Base-by-base conservation (phyloP, 371 early-diverging fungal genomes). In the Apophysomyces elegans region DNA sequence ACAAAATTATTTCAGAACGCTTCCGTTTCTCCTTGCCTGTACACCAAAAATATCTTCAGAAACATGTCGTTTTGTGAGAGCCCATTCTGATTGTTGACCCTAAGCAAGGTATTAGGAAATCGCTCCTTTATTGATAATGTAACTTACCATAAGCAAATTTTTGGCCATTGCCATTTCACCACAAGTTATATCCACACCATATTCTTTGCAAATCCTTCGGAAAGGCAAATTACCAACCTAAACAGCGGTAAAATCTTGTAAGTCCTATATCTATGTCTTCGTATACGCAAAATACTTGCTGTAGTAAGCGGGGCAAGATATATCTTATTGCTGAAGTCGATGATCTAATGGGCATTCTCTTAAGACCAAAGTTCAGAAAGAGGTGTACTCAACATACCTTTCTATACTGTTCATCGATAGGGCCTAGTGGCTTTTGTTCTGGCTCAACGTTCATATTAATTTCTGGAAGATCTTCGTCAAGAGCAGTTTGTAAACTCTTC, bases 291-390 rank as follows among this genome's bases (percentile, higher is more conserved):
- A 21, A 26, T 32, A 66, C 69, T 39, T 60, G 77, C 83, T 4
- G 98, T 98, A 0, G 99, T 99, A 68, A 99, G 80, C 13, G 99
- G 99, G 7, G 98, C 99, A 61, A 97, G 84, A 71, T 98, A 99
- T 9, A 93, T 88, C 67, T 97, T 97, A 68, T 91, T 90, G 62
- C 89, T 83, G 61, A 94, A 93, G 73, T 95, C 93, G 37, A 96
- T 87, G 64, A 85, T 65, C 77, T 76, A 64, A 2, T 13, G 14
- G 35, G 37, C 11, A 13, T 7, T 39, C 21, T 14, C 18, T 18
- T 36, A 8, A 37, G 13, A n/a, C 6, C 37, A 21, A 50, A 50
- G 21, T 50, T 41, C 14, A 32, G 13, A 38, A 56, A 12, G 12
- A 36, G 12, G 3, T 0, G 38, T 46, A 7, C 21, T 26, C 7